Evolutionary conservation across 345 rosid genomes (phyloP).

Genomic region (Fremontodendron californicum): DNA sequence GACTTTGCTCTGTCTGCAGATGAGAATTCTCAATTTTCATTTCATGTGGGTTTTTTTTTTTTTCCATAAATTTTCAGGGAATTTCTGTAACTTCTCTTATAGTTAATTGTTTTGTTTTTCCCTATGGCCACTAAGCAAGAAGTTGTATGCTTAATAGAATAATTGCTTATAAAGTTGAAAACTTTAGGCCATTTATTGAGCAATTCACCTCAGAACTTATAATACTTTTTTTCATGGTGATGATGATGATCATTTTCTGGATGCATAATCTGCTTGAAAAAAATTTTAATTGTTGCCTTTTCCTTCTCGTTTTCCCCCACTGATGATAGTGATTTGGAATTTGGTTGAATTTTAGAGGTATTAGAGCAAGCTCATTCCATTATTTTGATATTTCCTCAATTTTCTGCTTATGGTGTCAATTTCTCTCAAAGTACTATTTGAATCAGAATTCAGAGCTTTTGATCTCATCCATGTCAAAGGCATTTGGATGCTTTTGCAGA

Average conservation of each 20-base stretch:
- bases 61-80: background rate
- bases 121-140: background rate
- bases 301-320: background rate
- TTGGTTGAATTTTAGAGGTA: background rate
- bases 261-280: slow-evolving; percentile 2
- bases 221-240: background rate
- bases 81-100: background rate
- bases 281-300: background rate
- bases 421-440: background rate
- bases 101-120: background rate
- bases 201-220: background rate
- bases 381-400: background rate
- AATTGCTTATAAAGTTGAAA: background rate
- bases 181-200: background rate
- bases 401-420: background rate
- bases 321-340: background rate
- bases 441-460: background rate
- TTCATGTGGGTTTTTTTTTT: background rate
- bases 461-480: background rate
- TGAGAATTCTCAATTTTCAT: background rate
- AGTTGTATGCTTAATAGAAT: background rate
- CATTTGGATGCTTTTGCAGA: background rate
- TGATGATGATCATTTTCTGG: slow-evolving; percentile 8
- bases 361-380: background rate
- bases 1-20: background rate